These are phyloP conservation scores for Trichoderma orchidacearum DNA, from an alignment of 495 filamentous ascomycete species.

Conservation along the genomic window DNA sequence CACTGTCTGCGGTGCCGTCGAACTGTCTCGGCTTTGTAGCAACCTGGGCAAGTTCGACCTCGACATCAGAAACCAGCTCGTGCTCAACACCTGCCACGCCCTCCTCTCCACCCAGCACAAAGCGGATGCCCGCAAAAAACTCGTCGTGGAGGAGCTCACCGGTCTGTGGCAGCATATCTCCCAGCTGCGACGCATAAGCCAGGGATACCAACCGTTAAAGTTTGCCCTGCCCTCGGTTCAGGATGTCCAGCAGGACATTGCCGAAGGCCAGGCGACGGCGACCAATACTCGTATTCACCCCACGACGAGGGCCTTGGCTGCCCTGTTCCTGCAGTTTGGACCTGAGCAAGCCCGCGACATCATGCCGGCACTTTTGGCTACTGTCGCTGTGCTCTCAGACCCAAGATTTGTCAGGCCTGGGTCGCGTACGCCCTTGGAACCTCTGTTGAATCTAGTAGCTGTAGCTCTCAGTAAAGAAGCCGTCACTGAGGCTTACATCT, in stretches of 20 bases:
- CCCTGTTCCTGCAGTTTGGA: background rate
- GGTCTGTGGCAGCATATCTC: constrained; percentile 3
- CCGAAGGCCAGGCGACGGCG: background rate
- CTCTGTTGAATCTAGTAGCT: background rate
- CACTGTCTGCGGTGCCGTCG: background rate
- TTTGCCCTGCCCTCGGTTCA: background rate
- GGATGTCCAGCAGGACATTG: background rate
- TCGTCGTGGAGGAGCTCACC: background rate
- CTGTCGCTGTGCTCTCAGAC: background rate
- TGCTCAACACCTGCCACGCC: background rate
- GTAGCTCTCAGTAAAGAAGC: background rate
- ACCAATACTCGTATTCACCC: background rate
- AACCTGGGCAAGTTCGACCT: background rate
- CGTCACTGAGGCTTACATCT: background rate
- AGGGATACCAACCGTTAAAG: background rate
- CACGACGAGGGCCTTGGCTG: background rate
- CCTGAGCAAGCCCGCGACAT: background rate
- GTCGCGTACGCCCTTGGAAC: background rate
- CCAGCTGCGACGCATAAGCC: background rate
- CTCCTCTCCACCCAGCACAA: background rate
- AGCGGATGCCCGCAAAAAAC: background rate
- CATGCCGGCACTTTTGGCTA: constrained; percentile 1
- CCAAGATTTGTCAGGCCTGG: background rate
- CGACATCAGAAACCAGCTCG: background rate
- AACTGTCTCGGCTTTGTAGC: background rate